Evolutionary conservation across 139 green algal species (phyloP).

Genomic region (Coccomyxa sp.): DNA sequence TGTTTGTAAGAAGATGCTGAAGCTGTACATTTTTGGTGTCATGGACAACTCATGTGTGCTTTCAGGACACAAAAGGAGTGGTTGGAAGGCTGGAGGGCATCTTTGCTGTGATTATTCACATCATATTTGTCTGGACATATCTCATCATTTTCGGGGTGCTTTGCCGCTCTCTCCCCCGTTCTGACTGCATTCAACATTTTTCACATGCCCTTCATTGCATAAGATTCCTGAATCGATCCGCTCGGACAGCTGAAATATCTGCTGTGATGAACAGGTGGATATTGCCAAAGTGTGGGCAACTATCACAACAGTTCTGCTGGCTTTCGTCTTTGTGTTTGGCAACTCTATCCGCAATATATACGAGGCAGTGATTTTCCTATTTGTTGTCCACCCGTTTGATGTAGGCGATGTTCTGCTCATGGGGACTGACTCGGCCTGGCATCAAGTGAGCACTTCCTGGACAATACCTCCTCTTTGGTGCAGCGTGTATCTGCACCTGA

Average conservation of each 20-base stretch:
- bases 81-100: conserved; percentile 60
- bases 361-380: conserved; percentile 47
- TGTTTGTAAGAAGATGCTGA: too few relatives aligned
- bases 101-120: conserved; percentile 39
- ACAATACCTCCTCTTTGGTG: not conserved
- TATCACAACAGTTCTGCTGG: conserved; percentile 28
- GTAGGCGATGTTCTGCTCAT: conserved; percentile 22
- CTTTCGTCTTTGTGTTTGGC: conserved; percentile 39
- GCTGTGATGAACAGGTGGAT: conserved; percentile 17
- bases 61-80: conserved; percentile 56
- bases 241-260: too few relatives aligned
- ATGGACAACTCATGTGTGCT: too few relatives aligned
- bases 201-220: too few relatives aligned
- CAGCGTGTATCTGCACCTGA: not conserved
- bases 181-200: too few relatives aligned
- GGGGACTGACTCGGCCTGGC: not conserved
- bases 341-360: conserved; percentile 42
- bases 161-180: not conserved
- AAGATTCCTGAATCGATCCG: too few relatives aligned
- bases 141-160: conserved; percentile 42
- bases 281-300: conserved; percentile 30
- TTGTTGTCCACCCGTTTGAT: conserved; percentile 44
- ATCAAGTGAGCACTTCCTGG: not conserved
- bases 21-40: too few relatives aligned
- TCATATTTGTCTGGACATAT: conserved; percentile 49